A percentile compares a stretch with the other conserved stretches of the same genome.
Evolutionary conservation across 169 alveolate species (phyloP).

Genomic region (Plasmodium coatneyi): DNA sequence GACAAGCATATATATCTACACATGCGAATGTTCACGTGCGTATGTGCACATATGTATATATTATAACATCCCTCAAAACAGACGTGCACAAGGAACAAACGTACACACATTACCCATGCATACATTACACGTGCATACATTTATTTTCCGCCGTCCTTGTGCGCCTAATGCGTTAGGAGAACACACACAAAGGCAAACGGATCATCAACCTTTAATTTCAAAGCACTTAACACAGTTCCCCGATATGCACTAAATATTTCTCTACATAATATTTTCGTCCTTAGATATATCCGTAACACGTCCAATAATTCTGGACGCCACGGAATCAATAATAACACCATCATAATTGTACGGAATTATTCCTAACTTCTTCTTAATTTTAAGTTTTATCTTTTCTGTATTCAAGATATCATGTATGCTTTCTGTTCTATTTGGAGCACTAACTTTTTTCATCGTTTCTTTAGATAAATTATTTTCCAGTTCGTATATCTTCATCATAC

Average conservation of each 20-base stretch:
- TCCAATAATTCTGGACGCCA: slow-evolving; percentile 22
- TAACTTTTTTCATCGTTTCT: slow-evolving; percentile 6
- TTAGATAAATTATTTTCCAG: slow-evolving; percentile 19
- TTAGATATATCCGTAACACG: slow-evolving; percentile 21
- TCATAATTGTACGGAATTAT: background rate
- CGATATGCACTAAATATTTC: background rate
- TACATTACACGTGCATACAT: background rate
- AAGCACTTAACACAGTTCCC: background rate
- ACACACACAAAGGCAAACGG: background rate
- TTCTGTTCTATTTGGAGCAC: background rate
- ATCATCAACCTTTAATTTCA: background rate
- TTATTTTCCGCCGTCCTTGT: background rate
- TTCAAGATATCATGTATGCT: background rate
- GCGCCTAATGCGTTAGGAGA: background rate
- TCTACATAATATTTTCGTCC: slow-evolving; percentile 20
- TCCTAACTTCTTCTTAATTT: background rate
- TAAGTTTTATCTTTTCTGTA: slow-evolving; percentile 2
- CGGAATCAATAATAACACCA: background rate
- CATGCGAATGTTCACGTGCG: background rate
- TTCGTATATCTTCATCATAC: slow-evolving; percentile 35
- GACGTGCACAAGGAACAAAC: background rate
- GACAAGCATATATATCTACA: background rate
- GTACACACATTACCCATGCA: background rate
- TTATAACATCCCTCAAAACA: background rate
- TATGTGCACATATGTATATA: background rate